Evolutionary conservation across 768 basidiomycete genomes (phyloP).

Genomic region (Rhodotorula babjevae): DNA sequence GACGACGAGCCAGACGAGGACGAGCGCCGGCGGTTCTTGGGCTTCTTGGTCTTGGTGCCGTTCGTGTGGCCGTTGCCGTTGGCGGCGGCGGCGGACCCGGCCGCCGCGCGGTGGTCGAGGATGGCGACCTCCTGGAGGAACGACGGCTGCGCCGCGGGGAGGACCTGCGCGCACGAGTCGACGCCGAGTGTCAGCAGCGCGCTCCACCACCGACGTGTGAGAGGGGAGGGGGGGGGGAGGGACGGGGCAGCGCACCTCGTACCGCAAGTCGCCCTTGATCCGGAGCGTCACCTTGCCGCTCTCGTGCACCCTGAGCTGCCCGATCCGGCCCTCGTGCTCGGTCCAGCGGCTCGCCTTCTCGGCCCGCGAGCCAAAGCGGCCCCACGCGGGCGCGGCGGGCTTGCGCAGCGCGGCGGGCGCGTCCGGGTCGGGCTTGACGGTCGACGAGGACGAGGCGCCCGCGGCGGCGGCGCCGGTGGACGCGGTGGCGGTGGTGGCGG

Average conservation of each 20-base stretch:
- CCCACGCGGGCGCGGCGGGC: conserved; percentile 26
- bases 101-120: conserved; percentile 28
- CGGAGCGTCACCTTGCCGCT: conserved; percentile 40
- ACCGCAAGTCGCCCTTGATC: conserved; percentile 33
- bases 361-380: conserved; percentile 18
- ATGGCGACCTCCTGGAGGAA: conserved; percentile 44
- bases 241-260: conserved; percentile 25
- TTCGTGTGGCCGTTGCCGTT: background rate
- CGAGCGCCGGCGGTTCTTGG: background rate
- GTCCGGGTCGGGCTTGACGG: conserved; percentile 36
- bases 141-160: conserved; percentile 41
- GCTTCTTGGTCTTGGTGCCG: background rate
- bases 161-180: conserved; percentile 20
- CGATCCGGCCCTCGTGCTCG: conserved; percentile 36
- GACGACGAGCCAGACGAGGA: background rate
- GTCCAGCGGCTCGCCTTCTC: conserved; percentile 37
- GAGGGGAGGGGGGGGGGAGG: background rate
- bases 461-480: too few relatives aligned
- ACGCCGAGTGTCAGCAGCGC: too few relatives aligned
- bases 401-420: conserved; percentile 2
- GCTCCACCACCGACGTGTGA: too few relatives aligned
- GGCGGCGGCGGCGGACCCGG: background rate
- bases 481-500: background rate
- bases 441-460: background rate
- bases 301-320: conserved; percentile 38